Percentiles rank a stretch among this genome's conserved stretches.
Conservation (phyloP, 371 early-diverging fungal species). For the Syncephalastrum contaminatum region DNA sequence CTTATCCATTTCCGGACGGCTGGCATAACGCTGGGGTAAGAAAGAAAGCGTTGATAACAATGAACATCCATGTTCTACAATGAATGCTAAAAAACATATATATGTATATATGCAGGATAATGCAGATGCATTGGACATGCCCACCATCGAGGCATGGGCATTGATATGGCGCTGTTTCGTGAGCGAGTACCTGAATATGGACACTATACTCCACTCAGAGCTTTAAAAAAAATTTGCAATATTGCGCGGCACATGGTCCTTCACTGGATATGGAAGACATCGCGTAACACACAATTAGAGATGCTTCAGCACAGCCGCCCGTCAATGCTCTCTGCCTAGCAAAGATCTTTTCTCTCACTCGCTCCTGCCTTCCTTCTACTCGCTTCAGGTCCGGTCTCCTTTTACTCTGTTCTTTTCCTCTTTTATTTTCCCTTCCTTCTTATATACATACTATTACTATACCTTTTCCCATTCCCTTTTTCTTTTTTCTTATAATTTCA, state of each 20-base stretch:
- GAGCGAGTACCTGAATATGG: conserved; percentile 55
- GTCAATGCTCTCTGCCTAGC: too few species aligned
- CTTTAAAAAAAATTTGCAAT: conserved; percentile 4
- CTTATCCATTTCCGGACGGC: conserved; percentile 85
- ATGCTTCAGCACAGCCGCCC: too few species aligned
- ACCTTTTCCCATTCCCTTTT: conserved; percentile 7
- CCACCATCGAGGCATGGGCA: conserved; percentile 41
- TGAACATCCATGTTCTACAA: too few species aligned
- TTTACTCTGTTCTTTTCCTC: conserved; percentile 1
- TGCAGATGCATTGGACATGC: conserved; percentile 37
- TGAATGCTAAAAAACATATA: too few species aligned
- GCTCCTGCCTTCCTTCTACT: conserved; percentile 1
- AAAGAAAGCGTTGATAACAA: conserved; percentile 7
- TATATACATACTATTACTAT: background rate
- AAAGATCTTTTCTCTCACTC: background rate
- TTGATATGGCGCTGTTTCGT: conserved; percentile 51
- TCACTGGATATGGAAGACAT: too few species aligned
- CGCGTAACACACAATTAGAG: too few species aligned
- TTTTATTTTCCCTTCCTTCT: background rate
- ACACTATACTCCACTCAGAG: conserved; percentile 16
- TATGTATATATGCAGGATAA: conserved; percentile 18
- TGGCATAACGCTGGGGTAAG: conserved; percentile 84
- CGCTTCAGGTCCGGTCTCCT: too few species aligned
- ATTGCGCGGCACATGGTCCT: too few species aligned
- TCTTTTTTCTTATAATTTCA: conserved; percentile 7